Evolutionary conservation across 78 protist genomes (phyloP).

Genomic region (Cavenderia fasciculata): DNA sequence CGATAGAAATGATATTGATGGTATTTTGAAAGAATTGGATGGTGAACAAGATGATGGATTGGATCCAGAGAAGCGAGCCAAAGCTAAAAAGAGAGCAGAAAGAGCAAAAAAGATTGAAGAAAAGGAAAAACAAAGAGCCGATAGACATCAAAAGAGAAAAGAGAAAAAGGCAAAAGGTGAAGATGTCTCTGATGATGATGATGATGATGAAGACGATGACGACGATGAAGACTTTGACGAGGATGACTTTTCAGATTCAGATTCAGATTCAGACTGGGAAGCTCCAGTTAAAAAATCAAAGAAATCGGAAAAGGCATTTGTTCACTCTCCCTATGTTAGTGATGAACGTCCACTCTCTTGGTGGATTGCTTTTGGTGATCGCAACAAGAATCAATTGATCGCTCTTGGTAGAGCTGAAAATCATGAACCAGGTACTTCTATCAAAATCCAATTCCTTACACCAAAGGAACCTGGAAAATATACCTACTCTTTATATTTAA

Average conservation of each 20-base stretch:
- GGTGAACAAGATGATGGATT: too few relatives aligned
- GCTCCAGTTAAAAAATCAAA: constrained; percentile 16
- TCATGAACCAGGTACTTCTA: constrained; percentile 22
- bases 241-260: neutral
- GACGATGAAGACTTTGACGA: constrained; percentile 5
- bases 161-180: neutral
- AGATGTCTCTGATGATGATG: neutral
- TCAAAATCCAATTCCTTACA: constrained; percentile 45
- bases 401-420: constrained; percentile 29
- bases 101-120: neutral
- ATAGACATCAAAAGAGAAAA: neutral
- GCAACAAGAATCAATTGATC: constrained; percentile 29
- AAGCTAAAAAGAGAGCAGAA: neutral
- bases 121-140: neutral
- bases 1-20: too few relatives aligned
- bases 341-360: constrained; percentile 46
- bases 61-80: neutral
- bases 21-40: neutral
- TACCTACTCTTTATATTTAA: constrained; percentile 13
- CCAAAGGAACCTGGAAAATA: constrained; percentile 1
- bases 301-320: neutral
- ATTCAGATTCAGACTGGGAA: constrained; percentile 59
- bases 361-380: constrained; percentile 48
- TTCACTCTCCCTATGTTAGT: constrained; percentile 46
- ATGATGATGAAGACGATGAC: constrained; percentile 17